These are phyloP conservation scores for Rubus parviflorus DNA, from an alignment of 306 rosid genomes.

Conservation along the genomic window DNA sequence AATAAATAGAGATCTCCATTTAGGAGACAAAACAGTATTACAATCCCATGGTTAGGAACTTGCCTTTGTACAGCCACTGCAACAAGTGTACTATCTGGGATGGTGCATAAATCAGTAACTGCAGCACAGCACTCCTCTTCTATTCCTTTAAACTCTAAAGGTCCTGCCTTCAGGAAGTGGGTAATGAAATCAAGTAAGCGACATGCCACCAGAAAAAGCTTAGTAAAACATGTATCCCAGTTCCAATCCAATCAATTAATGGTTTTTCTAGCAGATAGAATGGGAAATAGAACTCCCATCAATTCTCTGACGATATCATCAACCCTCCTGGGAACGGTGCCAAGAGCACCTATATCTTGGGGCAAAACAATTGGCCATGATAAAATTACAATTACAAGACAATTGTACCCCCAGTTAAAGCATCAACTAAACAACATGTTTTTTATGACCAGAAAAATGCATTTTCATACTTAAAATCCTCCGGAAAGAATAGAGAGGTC, in stretches of 20 bases:
- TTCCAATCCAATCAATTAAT: neutral
- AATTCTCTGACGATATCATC: too few species aligned
- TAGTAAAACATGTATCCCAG: neutral
- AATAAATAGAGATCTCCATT: constrained; percentile 22
- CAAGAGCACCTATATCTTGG: too few species aligned
- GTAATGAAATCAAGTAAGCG: constrained; percentile 33
- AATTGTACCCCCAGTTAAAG: too few species aligned
- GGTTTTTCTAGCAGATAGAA: neutral
- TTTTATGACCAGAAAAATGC: neutral
- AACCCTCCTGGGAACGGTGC: too few species aligned
- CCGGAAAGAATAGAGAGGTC: constrained; percentile 11
- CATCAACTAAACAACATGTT: neutral
- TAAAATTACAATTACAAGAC: too few species aligned
- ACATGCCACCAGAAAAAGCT: constrained; percentile 11
- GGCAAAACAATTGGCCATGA: too few species aligned
- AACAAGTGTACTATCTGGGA: constrained; percentile 58
- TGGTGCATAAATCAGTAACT: constrained; percentile 65
- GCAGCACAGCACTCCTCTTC: constrained; percentile 58
- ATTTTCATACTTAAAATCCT: neutral
- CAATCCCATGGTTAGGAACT: constrained; percentile 25
- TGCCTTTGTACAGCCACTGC: constrained; percentile 89
- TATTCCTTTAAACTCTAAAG: constrained; percentile 54
- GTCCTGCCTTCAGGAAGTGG: constrained; percentile 73
- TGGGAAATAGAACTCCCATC: too few species aligned
- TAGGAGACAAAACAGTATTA: constrained; percentile 10